phyloP scores from a whole-genome alignment of 805 yeast genomes.

The Starmerella floris region DNA sequence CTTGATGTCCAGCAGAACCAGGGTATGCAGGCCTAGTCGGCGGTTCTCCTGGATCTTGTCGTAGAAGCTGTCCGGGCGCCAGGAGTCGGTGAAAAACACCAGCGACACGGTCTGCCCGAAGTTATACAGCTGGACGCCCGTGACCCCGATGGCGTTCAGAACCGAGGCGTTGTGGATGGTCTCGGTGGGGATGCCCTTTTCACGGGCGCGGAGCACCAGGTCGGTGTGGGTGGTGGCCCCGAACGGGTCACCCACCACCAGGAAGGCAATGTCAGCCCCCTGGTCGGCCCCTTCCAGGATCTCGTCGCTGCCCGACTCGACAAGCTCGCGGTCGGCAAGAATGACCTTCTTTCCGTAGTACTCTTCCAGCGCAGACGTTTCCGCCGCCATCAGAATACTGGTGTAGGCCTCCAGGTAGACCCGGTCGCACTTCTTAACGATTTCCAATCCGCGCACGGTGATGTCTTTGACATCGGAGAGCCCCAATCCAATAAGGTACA shows the following conservation, averaged over 20 bases:
- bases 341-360: constrained; percentile 77
- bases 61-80: constrained; percentile 96
- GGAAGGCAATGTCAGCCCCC: constrained; percentile 73
- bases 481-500: constrained; percentile 84
- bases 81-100: constrained; percentile 84
- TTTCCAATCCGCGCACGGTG: constrained; percentile 85
- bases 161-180: constrained; percentile 90
- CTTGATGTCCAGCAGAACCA: constrained; percentile 77
- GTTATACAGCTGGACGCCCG: constrained; percentile 87
- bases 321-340: constrained; percentile 88
- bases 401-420: constrained; percentile 96
- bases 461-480: constrained; percentile 79
- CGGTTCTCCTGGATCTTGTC: constrained; percentile 80
- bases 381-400: constrained; percentile 87
- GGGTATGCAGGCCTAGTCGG: constrained; percentile 79
- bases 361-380: constrained; percentile 55
- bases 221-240: constrained; percentile 99
- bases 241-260: constrained; percentile 94
- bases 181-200: constrained; percentile 61
- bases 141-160: constrained; percentile 97
- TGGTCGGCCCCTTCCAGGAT: constrained; percentile 61
- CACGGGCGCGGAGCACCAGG: constrained; percentile 80
- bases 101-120: constrained; percentile 96
- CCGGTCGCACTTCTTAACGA: constrained; percentile 67
- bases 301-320: constrained; percentile 75